Conservation (phyloP, 208 protist species). For the Crithidia thermophila region DNA sequence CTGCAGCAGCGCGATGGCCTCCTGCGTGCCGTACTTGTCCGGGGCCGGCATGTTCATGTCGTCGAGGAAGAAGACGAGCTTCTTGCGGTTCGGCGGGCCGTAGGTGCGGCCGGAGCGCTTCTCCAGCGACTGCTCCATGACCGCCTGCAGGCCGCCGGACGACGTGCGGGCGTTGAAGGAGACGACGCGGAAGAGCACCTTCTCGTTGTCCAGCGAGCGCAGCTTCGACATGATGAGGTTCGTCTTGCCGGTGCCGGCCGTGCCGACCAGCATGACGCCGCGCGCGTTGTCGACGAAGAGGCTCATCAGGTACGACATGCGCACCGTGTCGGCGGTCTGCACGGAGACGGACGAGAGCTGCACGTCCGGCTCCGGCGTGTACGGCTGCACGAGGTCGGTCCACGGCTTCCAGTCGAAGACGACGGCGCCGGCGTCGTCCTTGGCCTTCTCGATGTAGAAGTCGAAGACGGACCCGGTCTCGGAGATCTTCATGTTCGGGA, state of each 20-base stretch:
- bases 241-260: slow-evolving; percentile 98
- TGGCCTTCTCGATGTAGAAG: slow-evolving; percentile 94
- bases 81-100: slow-evolving; percentile 96
- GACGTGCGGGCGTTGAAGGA: slow-evolving; percentile 97
- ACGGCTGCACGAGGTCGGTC: slow-evolving; percentile 93
- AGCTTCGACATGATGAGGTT: slow-evolving; percentile 97
- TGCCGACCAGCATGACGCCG: slow-evolving; percentile 97
- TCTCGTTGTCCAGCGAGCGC: slow-evolving; percentile 89
- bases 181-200: slow-evolving; percentile 93
- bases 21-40: slow-evolving; percentile 98
- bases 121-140: slow-evolving; percentile 97
- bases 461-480: slow-evolving; percentile 95
- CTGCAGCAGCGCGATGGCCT: slow-evolving; percentile 96
- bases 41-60: slow-evolving; percentile 99
- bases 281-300: slow-evolving; percentile 94
- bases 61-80: slow-evolving; percentile 98
- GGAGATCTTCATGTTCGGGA: slow-evolving; percentile 92
- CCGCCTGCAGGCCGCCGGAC: slow-evolving; percentile 92
- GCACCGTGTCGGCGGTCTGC: slow-evolving; percentile 95
- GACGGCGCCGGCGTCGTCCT: slow-evolving; percentile 77
- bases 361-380: slow-evolving; percentile 85
- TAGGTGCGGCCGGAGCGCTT: slow-evolving; percentile 97
- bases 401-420: slow-evolving; percentile 93
- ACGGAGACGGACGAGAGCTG: slow-evolving; percentile 94
- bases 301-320: slow-evolving; percentile 96